These are phyloP conservation scores for Darksidea phi DNA, from an alignment of 495 filamentous ascomycete genomes.

Conservation along the genomic window DNA sequence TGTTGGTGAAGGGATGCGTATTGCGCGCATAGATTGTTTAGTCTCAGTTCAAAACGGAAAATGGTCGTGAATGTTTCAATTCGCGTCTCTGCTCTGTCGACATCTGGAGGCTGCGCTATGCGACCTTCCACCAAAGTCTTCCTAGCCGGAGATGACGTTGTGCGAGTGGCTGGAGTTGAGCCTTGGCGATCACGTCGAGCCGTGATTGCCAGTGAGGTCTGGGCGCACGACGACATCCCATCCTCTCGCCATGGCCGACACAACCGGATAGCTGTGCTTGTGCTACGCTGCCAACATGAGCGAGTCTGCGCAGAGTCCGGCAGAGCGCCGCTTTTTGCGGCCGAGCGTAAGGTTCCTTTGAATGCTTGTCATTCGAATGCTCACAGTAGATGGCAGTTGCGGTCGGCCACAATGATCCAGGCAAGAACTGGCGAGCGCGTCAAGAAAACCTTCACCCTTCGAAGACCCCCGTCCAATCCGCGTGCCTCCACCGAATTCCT, in stretches of 20 bases:
- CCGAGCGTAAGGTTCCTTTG: conserved; percentile 27
- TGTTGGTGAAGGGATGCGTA: too few species aligned
- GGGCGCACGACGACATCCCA: background rate
- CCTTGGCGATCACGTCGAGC: too few species aligned
- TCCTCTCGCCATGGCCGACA: background rate
- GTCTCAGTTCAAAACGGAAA: too few species aligned
- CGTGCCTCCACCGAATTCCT: conserved; percentile 31
- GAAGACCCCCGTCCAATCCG: conserved; percentile 37
- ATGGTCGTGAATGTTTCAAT: too few species aligned
- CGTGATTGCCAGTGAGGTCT: too few species aligned
- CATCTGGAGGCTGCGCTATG: too few species aligned
- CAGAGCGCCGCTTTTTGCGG: conserved; percentile 32
- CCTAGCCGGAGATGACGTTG: too few species aligned
- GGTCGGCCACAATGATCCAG: conserved; percentile 61
- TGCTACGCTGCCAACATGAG: conserved; percentile 16
- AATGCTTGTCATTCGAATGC: background rate
- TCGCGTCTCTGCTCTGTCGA: too few species aligned
- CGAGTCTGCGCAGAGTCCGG: conserved; percentile 23
- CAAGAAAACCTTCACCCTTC: conserved; percentile 57
- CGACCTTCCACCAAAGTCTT: too few species aligned
- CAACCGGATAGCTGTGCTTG: background rate
- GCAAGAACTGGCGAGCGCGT: conserved; percentile 61
- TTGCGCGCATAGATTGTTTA: too few species aligned
- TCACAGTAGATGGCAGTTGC: conserved; percentile 46
- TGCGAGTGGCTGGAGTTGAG: too few species aligned